Conservation (phyloP, 208 protist genomes). For the Trypanosoma mega region DNA sequence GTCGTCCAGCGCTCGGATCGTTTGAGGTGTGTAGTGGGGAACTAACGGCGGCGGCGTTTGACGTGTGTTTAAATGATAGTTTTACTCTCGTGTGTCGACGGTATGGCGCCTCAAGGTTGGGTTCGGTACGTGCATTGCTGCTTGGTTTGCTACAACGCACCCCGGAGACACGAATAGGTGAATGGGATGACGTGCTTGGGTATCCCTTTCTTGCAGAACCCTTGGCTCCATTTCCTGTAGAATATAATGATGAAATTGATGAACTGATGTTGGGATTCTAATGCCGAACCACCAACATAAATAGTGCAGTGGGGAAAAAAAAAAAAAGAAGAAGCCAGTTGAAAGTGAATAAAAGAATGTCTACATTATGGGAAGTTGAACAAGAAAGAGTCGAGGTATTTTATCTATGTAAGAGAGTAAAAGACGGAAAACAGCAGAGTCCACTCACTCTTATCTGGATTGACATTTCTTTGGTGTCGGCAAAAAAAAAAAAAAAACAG, state of each 20-base stretch:
- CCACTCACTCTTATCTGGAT: too few species aligned
- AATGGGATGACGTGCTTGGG: conserved; percentile 16
- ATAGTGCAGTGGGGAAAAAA: not conserved
- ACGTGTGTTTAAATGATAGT: conserved; percentile 10
- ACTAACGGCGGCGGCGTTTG: conserved; percentile 7
- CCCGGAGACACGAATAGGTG: conserved; percentile 19
- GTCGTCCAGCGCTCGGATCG: conserved; percentile 12
- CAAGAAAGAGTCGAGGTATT: too few species aligned
- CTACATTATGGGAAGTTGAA: too few species aligned
- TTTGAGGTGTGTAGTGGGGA: conserved; percentile 14
- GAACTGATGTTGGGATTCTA: conserved; percentile 37
- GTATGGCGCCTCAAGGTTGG: conserved; percentile 3
- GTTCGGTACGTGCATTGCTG: conserved; percentile 2
- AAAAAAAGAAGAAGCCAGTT: conserved; percentile 10
- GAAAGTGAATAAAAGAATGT: too few species aligned
- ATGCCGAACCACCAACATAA: not conserved
- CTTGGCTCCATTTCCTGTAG: conserved; percentile 18
- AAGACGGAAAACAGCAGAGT: too few species aligned
- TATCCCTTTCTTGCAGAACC: conserved; percentile 21
- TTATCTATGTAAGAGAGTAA: too few species aligned
- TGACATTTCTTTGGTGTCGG: too few species aligned
- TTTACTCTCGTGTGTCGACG: conserved; percentile 10
- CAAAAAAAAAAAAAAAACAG: too few species aligned
- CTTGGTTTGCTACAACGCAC: conserved; percentile 21
- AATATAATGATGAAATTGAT: conserved; percentile 36